Percentiles rank a stretch among this genome's conserved stretches.
Evolutionary conservation across 2,329 filamentous ascomycete genomes (phyloP).

Genomic region (Pochonia chlamydosporia): DNA sequence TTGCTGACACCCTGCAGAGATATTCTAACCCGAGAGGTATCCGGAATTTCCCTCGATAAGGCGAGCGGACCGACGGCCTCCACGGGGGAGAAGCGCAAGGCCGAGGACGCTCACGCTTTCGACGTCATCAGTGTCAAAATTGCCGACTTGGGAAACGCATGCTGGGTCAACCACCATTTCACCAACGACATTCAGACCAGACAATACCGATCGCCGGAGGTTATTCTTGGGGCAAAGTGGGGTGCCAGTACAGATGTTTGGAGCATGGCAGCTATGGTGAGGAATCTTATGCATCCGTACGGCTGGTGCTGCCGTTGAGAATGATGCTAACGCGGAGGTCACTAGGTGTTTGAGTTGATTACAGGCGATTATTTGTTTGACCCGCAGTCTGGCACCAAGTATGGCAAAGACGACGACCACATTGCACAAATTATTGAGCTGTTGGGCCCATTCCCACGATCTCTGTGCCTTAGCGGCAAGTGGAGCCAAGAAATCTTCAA

Average conservation of each 20-base stretch:
- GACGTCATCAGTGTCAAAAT: conserved; percentile 98
- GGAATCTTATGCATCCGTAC: conserved; percentile 16
- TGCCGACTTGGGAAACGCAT: conserved; percentile 94
- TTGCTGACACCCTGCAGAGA: conserved; percentile 50
- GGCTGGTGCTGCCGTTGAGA: no score
- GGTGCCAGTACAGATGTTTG: conserved; percentile 98
- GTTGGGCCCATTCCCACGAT: conserved; percentile 87
- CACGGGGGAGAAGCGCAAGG: conserved; percentile 55
- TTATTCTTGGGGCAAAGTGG: conserved; percentile 96
- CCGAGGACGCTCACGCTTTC: conserved; percentile 49
- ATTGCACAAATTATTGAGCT: conserved; percentile 98
- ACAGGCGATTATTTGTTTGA: conserved; percentile 98
- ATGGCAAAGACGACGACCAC: conserved; percentile 98
- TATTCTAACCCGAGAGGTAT: conserved; percentile 85
- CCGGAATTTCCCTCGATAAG: conserved; percentile 89
- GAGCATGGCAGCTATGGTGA: conserved; percentile 99
- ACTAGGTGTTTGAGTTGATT: conserved; percentile 95
- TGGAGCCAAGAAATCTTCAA: conserved; percentile 99
- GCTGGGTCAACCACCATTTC: conserved; percentile 98
- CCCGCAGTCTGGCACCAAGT: conserved; percentile 96
- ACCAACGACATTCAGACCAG: conserved; percentile 98
- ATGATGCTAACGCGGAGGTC: no score
- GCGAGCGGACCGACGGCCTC: conserved; percentile 44
- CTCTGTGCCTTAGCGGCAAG: conserved; percentile 85
- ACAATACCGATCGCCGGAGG: conserved; percentile 94